These are phyloP conservation scores for Seiridium unicorne DNA, from an alignment of 2,329 filamentous ascomycete genomes.

Conservation along the genomic window DNA sequence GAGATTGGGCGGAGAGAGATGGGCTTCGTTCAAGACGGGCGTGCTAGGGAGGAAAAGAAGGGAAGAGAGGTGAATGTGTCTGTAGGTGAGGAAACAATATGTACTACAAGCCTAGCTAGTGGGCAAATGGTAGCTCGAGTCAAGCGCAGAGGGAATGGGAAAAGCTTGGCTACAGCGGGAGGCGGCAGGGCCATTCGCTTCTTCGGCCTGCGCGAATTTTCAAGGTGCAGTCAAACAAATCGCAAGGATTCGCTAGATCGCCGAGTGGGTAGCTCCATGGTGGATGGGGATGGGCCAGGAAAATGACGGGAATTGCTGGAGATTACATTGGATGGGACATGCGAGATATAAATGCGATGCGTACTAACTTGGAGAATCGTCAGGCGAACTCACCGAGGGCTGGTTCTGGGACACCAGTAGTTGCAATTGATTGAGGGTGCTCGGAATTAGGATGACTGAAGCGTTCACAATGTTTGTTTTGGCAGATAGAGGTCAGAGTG, in stretches of 20 bases:
- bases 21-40: slow-evolving; percentile 26
- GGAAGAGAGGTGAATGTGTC: slow-evolving; percentile 17
- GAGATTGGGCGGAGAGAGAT: slow-evolving; percentile 8
- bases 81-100: slow-evolving; percentile 24
- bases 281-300: not conserved
- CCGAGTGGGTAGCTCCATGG: slow-evolving; percentile 10
- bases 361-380: slow-evolving; percentile 15
- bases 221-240: slow-evolving; percentile 4
- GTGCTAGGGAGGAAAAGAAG: slow-evolving; percentile 25
- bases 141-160: slow-evolving; percentile 17
- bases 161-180: slow-evolving; percentile 26
- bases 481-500: too few relatives aligned
- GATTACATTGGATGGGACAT: not conserved
- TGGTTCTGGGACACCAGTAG: too few relatives aligned
- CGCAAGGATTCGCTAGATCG: slow-evolving; percentile 11
- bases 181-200: slow-evolving; percentile 17
- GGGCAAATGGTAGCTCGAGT: slow-evolving; percentile 21
- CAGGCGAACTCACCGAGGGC: not conserved
- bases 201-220: slow-evolving; percentile 14
- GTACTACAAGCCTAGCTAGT: slow-evolving; percentile 15
- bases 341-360: not conserved
- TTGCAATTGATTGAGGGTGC: too few relatives aligned
- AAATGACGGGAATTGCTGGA: slow-evolving; percentile 8
- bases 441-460: too few relatives aligned
- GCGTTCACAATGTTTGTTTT: too few relatives aligned